Percentiles rank a stretch among this genome's conserved stretches.
Conservation (phyloP, 2,329 filamentous ascomycete species). For the Cercospora canescens region DNA sequence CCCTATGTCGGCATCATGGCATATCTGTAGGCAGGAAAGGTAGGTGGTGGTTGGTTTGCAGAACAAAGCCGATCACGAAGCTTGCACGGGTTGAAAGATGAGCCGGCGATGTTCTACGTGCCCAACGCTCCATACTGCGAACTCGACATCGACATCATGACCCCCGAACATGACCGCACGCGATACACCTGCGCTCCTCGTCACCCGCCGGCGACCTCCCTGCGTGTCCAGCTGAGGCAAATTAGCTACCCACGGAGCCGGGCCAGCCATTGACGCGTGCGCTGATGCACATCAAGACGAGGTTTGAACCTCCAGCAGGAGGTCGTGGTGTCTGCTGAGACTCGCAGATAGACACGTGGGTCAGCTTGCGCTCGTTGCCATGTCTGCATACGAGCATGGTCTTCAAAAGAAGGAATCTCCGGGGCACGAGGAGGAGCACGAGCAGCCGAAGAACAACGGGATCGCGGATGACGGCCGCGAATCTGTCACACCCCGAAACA, state of each 20-base stretch:
- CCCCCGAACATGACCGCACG: not conserved
- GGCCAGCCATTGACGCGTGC: not conserved
- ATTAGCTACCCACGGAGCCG: not conserved
- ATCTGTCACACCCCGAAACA: not conserved
- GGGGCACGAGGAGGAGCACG: not conserved
- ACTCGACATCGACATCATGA: not conserved
- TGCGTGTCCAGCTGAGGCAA: not conserved
- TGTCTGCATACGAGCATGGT: not conserved
- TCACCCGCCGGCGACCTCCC: not conserved
- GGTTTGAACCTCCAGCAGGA: not conserved
- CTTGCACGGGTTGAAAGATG: not conserved
- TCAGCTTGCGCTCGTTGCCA: not conserved
- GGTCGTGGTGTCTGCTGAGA: not conserved
- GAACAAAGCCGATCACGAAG: not conserved
- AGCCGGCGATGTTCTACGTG: not conserved
- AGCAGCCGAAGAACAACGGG: not conserved
- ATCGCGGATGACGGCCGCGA: not conserved
- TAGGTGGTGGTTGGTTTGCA: too few relatives aligned
- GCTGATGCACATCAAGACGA: not conserved
- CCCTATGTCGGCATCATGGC: too few relatives aligned
- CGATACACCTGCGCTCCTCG: not conserved
- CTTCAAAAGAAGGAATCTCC: not conserved
- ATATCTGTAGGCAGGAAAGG: too few relatives aligned
- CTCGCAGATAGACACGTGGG: not conserved
- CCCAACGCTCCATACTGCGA: not conserved